Evolutionary conservation across 352 stramenopile species (phyloP).

Genomic region (Globisporangium solare): DNA sequence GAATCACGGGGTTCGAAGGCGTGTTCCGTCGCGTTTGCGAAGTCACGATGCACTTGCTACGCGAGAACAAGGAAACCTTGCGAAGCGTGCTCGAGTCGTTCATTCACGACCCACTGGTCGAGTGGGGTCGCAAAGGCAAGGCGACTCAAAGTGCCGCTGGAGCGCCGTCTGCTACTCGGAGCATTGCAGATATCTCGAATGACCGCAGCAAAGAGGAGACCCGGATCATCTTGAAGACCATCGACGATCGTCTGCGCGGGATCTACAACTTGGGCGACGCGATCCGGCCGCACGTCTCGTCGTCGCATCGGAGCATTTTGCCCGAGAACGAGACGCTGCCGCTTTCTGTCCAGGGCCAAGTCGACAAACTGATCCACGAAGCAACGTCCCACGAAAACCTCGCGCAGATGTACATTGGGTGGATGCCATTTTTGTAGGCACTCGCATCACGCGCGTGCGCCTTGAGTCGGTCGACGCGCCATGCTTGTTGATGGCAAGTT

Average conservation of each 20-base stretch:
- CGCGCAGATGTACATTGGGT: constrained; percentile 94
- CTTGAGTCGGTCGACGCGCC: no score
- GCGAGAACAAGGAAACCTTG: constrained; percentile 96
- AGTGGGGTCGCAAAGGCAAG: constrained; percentile 85
- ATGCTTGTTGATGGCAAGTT: no score
- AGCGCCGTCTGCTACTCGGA: constrained; percentile 18
- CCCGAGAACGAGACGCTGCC: constrained; percentile 85
- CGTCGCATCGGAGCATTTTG: constrained; percentile 58
- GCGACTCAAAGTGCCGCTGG: constrained; percentile 30
- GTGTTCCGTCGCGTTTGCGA: constrained; percentile 92
- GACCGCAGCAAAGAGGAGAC: constrained; percentile 87
- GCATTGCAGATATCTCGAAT: constrained; percentile 44
- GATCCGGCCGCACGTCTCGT: constrained; percentile 64
- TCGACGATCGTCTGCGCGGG: constrained; percentile 89
- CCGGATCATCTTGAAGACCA: constrained; percentile 82
- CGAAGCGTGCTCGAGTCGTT: constrained; percentile 99
- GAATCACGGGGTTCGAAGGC: constrained; percentile 95
- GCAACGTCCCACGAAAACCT: constrained; percentile 91
- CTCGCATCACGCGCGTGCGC: neutral
- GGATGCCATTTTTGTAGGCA: constrained; percentile 88
- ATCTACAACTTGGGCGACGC: constrained; percentile 90
- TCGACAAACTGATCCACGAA: constrained; percentile 93
- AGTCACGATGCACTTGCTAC: constrained; percentile 89
- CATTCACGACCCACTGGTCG: constrained; percentile 95
- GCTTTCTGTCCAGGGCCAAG: constrained; percentile 91